Evolutionary conservation across 345 rosid genomes (phyloP), one percentile per base, ranked within the genome.

Genomic region (Eucalyptus erythrocorys): DNA sequence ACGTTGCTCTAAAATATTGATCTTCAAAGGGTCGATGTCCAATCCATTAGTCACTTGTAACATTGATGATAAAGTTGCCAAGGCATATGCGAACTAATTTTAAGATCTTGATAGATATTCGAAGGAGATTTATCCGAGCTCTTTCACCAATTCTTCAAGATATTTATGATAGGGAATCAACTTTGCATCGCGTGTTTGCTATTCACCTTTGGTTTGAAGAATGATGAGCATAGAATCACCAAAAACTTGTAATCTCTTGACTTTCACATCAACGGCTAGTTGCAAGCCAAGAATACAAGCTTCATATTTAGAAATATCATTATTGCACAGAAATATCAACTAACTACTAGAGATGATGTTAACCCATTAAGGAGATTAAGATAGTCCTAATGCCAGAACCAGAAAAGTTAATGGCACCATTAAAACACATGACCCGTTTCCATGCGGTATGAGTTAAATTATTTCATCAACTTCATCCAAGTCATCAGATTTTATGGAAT

Each of bases 301-400:
- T 57, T 57, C 64, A 4, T 79, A 79, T 10, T 40, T 17, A 17
- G 42, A 9, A 43, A 79, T 79, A 43, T 79, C 17, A 13, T 57
- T 57, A 57, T 50, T 50, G n/a, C 30, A 24, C 1, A 57, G 3
- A 57, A 57, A 24, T 26, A 57, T 26, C 30, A 57, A 57, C 27
- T 57, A 6, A 26, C 30, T 26, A 57, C 61, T 22, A 8, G 5
- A 27, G 59, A 55, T 1, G 24, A 55, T 55, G 27, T 55, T 55
- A 22, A 22, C 27, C 27, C 7, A 8, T 22, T 55, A 11, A 22
- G 59, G 59, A 55, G 11, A 55, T 55, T 22, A 55, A 22, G 10
- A 55, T 1, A 19, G 27, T 22, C 12, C 59, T 3, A 22, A 0
- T 55, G 26, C 59, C 0, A 8, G 3, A 55, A 21, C 6, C 2